A percentile compares a stretch with the other conserved stretches of the same genome.
phyloP scores from a whole-genome alignment of 2,329 filamentous ascomycete species.

The Cladophialophora yegresii region DNA sequence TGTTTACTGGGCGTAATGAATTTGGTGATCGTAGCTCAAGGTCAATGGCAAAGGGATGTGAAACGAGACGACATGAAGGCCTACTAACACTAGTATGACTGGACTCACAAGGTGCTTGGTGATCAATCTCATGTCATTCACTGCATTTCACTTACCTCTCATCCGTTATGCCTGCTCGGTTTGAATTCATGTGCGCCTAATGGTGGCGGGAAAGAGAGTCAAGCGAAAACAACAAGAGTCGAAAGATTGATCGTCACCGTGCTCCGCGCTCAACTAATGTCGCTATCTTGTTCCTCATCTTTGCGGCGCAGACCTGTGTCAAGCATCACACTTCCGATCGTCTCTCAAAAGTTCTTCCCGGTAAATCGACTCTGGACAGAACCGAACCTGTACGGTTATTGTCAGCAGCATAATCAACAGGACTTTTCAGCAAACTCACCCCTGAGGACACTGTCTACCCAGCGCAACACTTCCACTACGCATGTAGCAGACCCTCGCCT shows the following conservation, averaged over 20 bases:
- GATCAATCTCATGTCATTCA: too few relatives aligned
- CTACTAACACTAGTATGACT: background rate
- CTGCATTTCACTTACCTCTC: background rate
- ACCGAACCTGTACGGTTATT: constrained; percentile 6
- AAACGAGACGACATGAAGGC: background rate
- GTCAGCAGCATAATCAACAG: background rate
- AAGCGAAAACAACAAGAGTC: background rate
- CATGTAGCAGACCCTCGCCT: constrained; percentile 63
- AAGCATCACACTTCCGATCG: background rate
- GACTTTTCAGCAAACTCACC: constrained; percentile 41
- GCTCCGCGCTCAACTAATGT: background rate
- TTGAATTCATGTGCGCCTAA: background rate
- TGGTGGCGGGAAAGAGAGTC: background rate
- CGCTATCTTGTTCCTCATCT: background rate
- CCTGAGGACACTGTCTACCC: constrained; percentile 56
- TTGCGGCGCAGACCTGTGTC: background rate
- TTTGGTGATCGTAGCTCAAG: background rate
- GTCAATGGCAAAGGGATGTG: background rate
- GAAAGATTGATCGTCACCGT: background rate
- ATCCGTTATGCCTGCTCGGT: background rate
- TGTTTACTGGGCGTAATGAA: background rate
- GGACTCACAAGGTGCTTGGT: background rate
- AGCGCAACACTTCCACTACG: constrained; percentile 57
- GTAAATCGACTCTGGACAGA: constrained; percentile 23
- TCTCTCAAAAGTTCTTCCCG: constrained; percentile 14